Evolutionary conservation across 2,329 filamentous ascomycete species (phyloP), one percentile per base, ranked within the genome.

Genomic region (Botrytis squamosa): DNA sequence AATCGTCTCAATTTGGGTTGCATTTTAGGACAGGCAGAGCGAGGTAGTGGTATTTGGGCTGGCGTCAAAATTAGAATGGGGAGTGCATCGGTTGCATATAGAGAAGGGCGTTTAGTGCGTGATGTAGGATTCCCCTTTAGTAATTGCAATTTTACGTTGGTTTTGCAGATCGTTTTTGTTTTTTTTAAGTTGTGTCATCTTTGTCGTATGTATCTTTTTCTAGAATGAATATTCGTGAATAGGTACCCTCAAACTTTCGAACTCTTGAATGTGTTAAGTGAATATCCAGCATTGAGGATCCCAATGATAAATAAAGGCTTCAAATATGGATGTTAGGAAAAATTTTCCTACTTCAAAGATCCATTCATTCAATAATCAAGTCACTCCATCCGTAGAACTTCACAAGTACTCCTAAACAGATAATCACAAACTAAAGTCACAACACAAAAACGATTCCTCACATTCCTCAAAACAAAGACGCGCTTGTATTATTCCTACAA

Each of bases 61-160:
- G 69, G 69, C 69, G 69, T 71, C 36, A 65, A 33, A 42, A 42
- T 40, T 71, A 71, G 69, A 71, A 12, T 33, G 69, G 10, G 40
- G 25, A 16, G 20, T 25, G 44, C 59, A 71, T 65, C 46, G 59
- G 44, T 55, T 71, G 59, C n/a, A 57, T 55, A 65, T 22, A 7
- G 40, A 66, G 22, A 7, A 44, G 22, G 69, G 57, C 59, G 59
- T 71, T 65, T 18, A 52, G 40, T 33, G 57, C 25, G 38, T 40
- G 33, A 65, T 71, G 46, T 52, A 66, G 52, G 69, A 71, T 71
- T 55, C 59, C 69, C 69, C 66, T 57, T 68, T 42, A 33, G 66
- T 42, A 57, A 36, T 68, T 16, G 10, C 18, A 69, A 42, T 33
- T 33, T 25, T 25, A 40, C n/a, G 9, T 68, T 55, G 10, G 3